Evolutionary conservation across 106 monocot genomes (phyloP).

Genomic region (Posidonia australis): DNA sequence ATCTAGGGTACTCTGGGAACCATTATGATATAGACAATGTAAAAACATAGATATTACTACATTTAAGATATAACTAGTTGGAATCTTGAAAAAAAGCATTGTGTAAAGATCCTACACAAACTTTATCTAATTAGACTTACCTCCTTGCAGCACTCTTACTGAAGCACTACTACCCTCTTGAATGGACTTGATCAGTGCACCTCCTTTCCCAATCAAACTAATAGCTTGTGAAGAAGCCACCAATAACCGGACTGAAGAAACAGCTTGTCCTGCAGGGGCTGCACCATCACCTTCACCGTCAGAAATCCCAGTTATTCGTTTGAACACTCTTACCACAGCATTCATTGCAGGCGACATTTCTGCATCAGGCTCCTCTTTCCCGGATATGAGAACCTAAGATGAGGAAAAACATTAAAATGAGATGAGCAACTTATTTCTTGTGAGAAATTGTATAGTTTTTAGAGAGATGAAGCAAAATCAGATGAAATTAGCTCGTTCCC

Average conservation of each 20-base stretch:
- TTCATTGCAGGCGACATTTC: conserved; percentile 80
- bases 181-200: conserved; percentile 63
- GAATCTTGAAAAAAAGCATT: not conserved
- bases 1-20: too few relatives aligned
- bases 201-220: conserved; percentile 84
- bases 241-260: conserved; percentile 53
- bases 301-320: conserved; percentile 45
- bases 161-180: conserved; percentile 60
- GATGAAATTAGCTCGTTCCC: not conserved
- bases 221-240: conserved; percentile 61
- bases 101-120: not conserved
- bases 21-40: too few relatives aligned
- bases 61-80: not conserved
- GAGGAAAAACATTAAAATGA: not conserved
- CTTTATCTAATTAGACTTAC: conserved; percentile 22
- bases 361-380: conserved; percentile 66
- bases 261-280: conserved; percentile 7
- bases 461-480: too few relatives aligned
- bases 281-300: conserved; percentile 31
- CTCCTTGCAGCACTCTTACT: conserved; percentile 55
- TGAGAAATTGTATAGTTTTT: too few relatives aligned
- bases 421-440: too few relatives aligned
- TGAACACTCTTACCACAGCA: conserved; percentile 71
- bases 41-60: too few relatives aligned
- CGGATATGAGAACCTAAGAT: conserved; percentile 72